These are phyloP conservation scores for Ceratocystis ficicola DNA, from an alignment of 2,329 filamentous ascomycete species.

Conservation along the genomic window DNA sequence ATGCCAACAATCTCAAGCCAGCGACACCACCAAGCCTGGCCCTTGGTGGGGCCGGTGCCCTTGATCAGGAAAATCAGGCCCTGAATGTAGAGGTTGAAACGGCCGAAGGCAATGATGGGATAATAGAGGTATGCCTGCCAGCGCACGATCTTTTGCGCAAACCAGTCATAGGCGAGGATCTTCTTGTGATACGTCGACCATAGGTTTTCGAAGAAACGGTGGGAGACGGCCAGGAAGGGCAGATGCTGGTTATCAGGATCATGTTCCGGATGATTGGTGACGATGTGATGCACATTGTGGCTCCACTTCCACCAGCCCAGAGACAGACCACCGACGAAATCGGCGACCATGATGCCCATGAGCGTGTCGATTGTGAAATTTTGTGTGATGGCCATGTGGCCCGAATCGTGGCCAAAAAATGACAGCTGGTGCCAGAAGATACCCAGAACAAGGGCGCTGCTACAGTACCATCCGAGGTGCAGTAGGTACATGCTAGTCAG, in stretches of 20 bases:
- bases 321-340: constrained; percentile 79
- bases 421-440: constrained; percentile 88
- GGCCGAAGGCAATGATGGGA: constrained; percentile 63
- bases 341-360: constrained; percentile 81
- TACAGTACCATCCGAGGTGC: constrained; percentile 50
- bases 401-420: constrained; percentile 88
- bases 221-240: constrained; percentile 77
- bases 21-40: constrained; percentile 70
- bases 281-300: constrained; percentile 93
- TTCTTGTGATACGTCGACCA: constrained; percentile 74
- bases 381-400: constrained; percentile 96
- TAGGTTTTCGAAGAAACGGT: constrained; percentile 61
- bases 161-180: constrained; percentile 63
- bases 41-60: constrained; percentile 58
- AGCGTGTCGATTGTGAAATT: constrained; percentile 69
- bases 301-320: constrained; percentile 95
- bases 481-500: constrained; percentile 49
- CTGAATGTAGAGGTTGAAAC: constrained; percentile 76
- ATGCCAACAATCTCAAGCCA: constrained; percentile 69
- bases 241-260: constrained; percentile 91
- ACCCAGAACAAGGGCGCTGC: constrained; percentile 64
- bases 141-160: constrained; percentile 57
- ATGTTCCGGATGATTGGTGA: constrained; percentile 90
- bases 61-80: constrained; percentile 67
- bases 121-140: constrained; percentile 77